phyloP scores from a whole-genome alignment of 2,329 filamentous ascomycete species.

The Parasarocladium wereldwijsianum region DNA sequence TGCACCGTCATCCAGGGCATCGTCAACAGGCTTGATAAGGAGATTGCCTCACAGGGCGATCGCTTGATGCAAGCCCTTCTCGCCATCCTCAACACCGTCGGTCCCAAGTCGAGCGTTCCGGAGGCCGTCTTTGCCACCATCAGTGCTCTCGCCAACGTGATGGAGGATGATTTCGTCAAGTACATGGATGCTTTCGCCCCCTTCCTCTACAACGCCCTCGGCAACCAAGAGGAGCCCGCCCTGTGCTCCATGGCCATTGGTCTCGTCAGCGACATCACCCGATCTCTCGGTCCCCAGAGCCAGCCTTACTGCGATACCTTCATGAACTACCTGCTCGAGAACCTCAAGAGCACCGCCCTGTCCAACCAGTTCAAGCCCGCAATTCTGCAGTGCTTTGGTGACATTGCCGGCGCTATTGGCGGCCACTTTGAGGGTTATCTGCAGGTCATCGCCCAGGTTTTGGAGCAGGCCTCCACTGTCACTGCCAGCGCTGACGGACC shows the following conservation, averaged over 20 bases:
- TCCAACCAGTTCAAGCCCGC: slow-evolving; percentile 97
- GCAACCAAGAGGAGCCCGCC: slow-evolving; percentile 88
- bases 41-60: slow-evolving; percentile 80
- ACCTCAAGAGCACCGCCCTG: slow-evolving; percentile 62
- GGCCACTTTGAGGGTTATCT: slow-evolving; percentile 89
- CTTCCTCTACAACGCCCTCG: slow-evolving; percentile 85
- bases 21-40: slow-evolving; percentile 77
- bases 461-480: slow-evolving; percentile 83
- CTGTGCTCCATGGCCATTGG: slow-evolving; percentile 96
- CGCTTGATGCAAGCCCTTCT: slow-evolving; percentile 86
- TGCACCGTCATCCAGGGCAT: slow-evolving; percentile 85
- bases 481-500: slow-evolving; percentile 65
- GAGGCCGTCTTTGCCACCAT: slow-evolving; percentile 88
- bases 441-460: slow-evolving; percentile 78
- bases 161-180: slow-evolving; percentile 86
- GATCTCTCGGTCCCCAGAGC: slow-evolving; percentile 77
- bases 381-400: slow-evolving; percentile 94
- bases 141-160: slow-evolving; percentile 76
- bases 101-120: slow-evolving; percentile 81
- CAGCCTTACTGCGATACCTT: slow-evolving; percentile 94
- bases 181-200: slow-evolving; percentile 95
- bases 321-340: slow-evolving; percentile 95
- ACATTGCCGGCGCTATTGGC: slow-evolving; percentile 89
- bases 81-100: slow-evolving; percentile 61
- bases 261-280: slow-evolving; percentile 88